These are phyloP conservation scores for Starmerella roubikii DNA, from an alignment of 805 yeast species.

Conservation along the genomic window DNA sequence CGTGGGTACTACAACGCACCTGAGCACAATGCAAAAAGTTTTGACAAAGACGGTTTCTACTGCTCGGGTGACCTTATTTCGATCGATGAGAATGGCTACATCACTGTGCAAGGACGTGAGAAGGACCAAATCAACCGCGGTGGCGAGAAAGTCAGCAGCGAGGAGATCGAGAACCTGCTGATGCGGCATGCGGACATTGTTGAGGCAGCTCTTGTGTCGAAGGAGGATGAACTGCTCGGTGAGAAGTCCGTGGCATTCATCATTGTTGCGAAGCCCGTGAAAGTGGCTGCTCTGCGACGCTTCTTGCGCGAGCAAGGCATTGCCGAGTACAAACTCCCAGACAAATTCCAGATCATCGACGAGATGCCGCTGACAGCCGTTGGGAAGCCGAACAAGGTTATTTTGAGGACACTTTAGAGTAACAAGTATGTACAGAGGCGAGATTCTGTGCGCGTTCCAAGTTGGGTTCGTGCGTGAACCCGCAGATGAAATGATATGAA, in stretches of 20 bases:
- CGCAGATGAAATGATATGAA: too few species aligned
- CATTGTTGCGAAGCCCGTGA: slow-evolving; percentile 8
- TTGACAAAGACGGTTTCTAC: slow-evolving; percentile 12
- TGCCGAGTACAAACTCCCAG: slow-evolving; percentile 16
- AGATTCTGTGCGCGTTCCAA: too few species aligned
- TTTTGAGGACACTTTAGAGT: slow-evolving; percentile 9
- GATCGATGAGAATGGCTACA: slow-evolving; percentile 8
- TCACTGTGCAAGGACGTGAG: slow-evolving; percentile 14
- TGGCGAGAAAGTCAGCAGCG: slow-evolving; percentile 12
- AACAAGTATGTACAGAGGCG: too few species aligned
- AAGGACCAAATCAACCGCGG: slow-evolving; percentile 17
- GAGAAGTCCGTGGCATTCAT: slow-evolving; percentile 14
- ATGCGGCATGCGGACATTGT: slow-evolving; percentile 11
- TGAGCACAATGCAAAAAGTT: slow-evolving; percentile 12
- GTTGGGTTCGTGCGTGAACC: too few species aligned
- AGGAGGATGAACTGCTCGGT: slow-evolving; percentile 14
- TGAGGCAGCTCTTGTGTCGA: slow-evolving; percentile 13
- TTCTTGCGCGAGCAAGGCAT: slow-evolving; percentile 15
- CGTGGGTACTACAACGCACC: slow-evolving; percentile 14
- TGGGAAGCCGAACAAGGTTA: slow-evolving; percentile 13
- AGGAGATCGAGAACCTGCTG: slow-evolving; percentile 14
- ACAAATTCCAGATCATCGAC: slow-evolving; percentile 5
- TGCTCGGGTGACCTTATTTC: slow-evolving; percentile 14
- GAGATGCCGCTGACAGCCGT: slow-evolving; percentile 15
- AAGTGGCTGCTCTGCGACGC: slow-evolving; percentile 6